These are phyloP conservation scores for Kwoniella heveanensis DNA, from an alignment of 768 basidiomycete species.

Conservation along the genomic window DNA sequence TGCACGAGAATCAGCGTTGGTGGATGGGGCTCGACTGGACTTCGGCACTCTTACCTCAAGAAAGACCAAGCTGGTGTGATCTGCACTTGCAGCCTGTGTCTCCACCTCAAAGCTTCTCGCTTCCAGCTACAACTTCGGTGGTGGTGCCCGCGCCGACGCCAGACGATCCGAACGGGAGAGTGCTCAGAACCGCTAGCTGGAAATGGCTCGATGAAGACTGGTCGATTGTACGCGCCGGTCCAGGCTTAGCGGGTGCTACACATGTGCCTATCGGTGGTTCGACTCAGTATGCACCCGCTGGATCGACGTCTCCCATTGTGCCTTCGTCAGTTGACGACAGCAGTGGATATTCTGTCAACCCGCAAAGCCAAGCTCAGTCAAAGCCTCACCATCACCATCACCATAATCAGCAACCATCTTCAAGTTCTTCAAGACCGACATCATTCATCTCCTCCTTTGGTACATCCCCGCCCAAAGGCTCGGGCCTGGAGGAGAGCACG, in stretches of 20 bases:
- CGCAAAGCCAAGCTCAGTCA: background rate
- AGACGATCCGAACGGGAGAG: constrained; percentile 53
- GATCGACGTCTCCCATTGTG: constrained; percentile 43
- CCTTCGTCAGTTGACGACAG: constrained; percentile 60
- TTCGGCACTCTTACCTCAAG: constrained; percentile 81
- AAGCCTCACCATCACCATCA: background rate
- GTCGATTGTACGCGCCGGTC: constrained; percentile 64
- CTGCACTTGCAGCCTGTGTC: constrained; percentile 70
- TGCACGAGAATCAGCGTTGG: constrained; percentile 94
- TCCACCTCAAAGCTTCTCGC: constrained; percentile 70
- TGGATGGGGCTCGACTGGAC: constrained; percentile 99
- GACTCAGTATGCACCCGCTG: background rate
- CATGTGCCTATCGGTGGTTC: background rate
- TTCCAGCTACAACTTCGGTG: constrained; percentile 62
- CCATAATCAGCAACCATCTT: background rate
- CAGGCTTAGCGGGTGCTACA: constrained; percentile 11
- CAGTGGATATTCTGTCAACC: constrained; percentile 2
- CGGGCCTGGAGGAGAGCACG: constrained; percentile 8
- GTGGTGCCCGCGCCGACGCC: constrained; percentile 49
- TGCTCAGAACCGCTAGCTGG: constrained; percentile 80
- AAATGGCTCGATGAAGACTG: constrained; percentile 90
- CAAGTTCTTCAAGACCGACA: constrained; percentile 11
- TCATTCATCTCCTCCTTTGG: constrained; percentile 25
- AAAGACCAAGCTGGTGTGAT: constrained; percentile 83
- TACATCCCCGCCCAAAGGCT: constrained; percentile 24